A percentile compares a stretch with the other conserved stretches of the same genome.
phyloP scores from a whole-genome alignment of 208 protist species.

The Acanthamoeba lenticulata region DNA sequence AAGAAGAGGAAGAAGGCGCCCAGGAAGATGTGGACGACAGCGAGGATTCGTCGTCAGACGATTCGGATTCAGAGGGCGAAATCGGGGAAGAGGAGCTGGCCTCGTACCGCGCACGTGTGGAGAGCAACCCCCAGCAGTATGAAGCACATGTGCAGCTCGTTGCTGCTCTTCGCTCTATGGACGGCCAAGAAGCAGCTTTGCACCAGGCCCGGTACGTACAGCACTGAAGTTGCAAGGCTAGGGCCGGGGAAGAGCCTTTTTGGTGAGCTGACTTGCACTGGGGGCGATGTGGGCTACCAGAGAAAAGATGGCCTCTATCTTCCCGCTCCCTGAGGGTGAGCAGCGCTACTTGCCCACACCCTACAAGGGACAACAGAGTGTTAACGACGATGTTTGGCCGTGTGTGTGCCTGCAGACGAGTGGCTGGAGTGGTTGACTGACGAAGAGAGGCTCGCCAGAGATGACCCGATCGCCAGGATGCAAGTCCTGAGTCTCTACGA shows the following conservation, averaged over 20 bases:
- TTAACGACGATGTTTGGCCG: neutral
- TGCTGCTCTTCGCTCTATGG: neutral
- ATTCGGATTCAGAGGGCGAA: conserved; percentile 17
- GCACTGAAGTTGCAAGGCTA: neutral
- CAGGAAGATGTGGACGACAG: neutral
- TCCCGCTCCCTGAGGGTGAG: conserved; percentile 30
- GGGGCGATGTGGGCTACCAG: neutral
- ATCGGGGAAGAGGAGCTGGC: conserved; percentile 30
- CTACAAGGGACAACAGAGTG: too few species aligned
- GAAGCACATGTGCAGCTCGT: conserved; percentile 22
- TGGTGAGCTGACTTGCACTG: neutral
- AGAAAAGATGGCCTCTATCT: conserved; percentile 42
- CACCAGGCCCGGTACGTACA: neutral
- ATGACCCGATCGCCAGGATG: neutral
- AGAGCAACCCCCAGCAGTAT: conserved; percentile 39
- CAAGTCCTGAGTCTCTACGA: conserved; percentile 42
- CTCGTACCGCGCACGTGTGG: neutral
- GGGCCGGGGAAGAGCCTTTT: neutral
- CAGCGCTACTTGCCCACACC: neutral
- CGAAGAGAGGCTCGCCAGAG: conserved; percentile 9
- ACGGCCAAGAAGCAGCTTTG: neutral
- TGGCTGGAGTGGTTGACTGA: conserved; percentile 45
- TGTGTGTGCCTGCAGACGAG: neutral
- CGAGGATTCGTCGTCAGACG: neutral
- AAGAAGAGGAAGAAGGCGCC: neutral